Conservation (phyloP, 139 green algal genomes). For the Micractinium sp. region DNA sequence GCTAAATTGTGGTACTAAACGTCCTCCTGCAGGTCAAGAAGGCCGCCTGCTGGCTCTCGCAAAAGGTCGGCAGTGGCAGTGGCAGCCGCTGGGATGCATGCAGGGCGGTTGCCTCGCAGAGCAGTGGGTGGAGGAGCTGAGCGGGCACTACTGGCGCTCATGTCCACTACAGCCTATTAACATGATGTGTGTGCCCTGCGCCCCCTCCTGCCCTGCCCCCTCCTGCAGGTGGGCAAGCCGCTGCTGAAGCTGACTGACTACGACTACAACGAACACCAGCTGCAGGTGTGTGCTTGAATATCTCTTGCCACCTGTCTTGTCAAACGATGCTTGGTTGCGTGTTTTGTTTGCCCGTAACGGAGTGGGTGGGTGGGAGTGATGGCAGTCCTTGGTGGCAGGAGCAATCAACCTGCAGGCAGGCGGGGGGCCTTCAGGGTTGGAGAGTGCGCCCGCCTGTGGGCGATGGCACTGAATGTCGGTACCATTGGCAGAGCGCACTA, state of each 20-base stretch:
- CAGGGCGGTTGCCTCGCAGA: neutral
- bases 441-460: too few species aligned
- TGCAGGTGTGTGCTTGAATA: constrained; percentile 34
- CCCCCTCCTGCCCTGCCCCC: neutral
- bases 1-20: too few species aligned
- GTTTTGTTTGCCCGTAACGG: too few species aligned
- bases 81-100: neutral
- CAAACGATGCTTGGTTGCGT: too few species aligned
- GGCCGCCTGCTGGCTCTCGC: constrained; percentile 33
- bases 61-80: neutral
- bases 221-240: neutral
- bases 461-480: too few species aligned
- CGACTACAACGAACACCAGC: constrained; percentile 25
- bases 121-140: neutral
- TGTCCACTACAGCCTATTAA: neutral
- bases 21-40: constrained; percentile 6
- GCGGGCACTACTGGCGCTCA: neutral
- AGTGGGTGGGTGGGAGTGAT: too few species aligned
- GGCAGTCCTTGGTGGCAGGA: too few species aligned
- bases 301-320: too few species aligned
- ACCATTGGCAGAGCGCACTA: too few species aligned
- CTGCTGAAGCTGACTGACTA: constrained; percentile 36
- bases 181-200: too few species aligned
- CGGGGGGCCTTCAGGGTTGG: too few species aligned
- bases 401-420: too few species aligned